These are phyloP conservation scores for Neoboletus subvelutipes DNA, from an alignment of 768 basidiomycete species.

Conservation along the genomic window DNA sequence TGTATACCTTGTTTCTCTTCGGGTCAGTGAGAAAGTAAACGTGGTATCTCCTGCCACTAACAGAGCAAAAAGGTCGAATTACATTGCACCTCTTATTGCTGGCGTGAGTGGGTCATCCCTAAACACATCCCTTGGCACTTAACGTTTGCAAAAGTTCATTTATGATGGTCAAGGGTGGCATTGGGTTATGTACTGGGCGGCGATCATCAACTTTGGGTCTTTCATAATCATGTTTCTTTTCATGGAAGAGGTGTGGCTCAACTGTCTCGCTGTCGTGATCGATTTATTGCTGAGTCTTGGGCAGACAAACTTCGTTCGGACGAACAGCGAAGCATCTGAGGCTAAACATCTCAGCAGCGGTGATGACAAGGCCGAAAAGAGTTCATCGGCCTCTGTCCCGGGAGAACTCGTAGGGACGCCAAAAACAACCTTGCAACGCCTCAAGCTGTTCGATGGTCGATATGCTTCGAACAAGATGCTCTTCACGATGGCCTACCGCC, in stretches of 20 bases:
- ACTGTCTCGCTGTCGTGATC: background rate
- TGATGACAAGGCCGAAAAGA: constrained; percentile 11
- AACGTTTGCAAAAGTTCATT: constrained; percentile 12
- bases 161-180: constrained; percentile 22
- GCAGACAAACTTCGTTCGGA: constrained; percentile 19
- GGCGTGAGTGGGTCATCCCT: constrained; percentile 9
- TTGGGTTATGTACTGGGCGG: constrained; percentile 25
- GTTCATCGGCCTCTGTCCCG: constrained; percentile 6
- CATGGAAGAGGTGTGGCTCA: constrained; percentile 18
- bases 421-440: constrained; percentile 13
- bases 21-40: constrained; percentile 6
- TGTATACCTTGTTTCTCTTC: constrained; percentile 21
- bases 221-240: constrained; percentile 17
- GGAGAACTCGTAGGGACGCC: constrained; percentile 13
- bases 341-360: background rate
- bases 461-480: constrained; percentile 22
- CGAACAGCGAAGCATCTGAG: constrained; percentile 18
- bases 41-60: background rate
- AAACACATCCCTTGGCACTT: background rate
- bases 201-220: constrained; percentile 19
- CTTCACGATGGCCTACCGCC: constrained; percentile 20
- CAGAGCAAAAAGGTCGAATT: constrained; percentile 13
- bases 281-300: background rate
- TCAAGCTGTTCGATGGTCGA: constrained; percentile 14
- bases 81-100: constrained; percentile 22